A percentile compares a stretch with the other conserved stretches of the same genome.
Evolutionary conservation across 371 early-diverging fungal species (phyloP).

Genomic region (Mortierella sp.): DNA sequence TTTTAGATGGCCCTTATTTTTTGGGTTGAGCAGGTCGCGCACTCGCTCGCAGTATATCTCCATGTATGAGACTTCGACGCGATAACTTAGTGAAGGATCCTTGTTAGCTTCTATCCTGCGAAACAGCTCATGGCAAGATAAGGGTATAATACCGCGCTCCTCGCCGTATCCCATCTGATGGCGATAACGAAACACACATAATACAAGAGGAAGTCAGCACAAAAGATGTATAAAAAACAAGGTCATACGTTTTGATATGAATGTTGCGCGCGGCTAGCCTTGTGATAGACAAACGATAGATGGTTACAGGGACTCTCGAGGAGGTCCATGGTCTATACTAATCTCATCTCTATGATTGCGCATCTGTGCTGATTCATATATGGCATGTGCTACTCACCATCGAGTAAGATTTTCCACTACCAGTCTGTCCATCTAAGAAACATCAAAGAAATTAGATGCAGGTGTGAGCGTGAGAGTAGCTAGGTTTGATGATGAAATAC

Average conservation of each 20-base stretch:
- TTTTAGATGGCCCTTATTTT: conserved; percentile 81
- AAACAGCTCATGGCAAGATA: conserved; percentile 86
- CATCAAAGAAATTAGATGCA: conserved; percentile 44
- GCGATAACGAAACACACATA: neutral
- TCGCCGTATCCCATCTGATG: conserved; percentile 76
- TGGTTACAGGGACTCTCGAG: neutral
- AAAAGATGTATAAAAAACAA: neutral
- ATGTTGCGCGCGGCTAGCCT: neutral
- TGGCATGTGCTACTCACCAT: conserved; percentile 66
- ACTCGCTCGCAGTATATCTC: conserved; percentile 92
- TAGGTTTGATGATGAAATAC: conserved; percentile 4
- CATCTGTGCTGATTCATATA: neutral
- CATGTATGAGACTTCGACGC: conserved; percentile 89
- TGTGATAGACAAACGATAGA: conserved; percentile 4
- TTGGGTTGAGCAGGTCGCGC: conserved; percentile 89
- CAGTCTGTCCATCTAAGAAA: conserved; percentile 85
- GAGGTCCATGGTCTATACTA: neutral
- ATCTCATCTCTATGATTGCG: conserved; percentile 1
- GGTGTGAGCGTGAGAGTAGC: neutral
- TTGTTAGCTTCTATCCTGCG: conserved; percentile 65
- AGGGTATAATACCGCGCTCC: conserved; percentile 88
- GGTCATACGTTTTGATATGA: neutral
- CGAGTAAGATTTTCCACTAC: conserved; percentile 87
- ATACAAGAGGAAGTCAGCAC: no score
- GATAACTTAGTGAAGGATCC: conserved; percentile 66